Evolutionary conservation across 371 early-diverging fungal genomes (phyloP).

Genomic region (Circinella umbellata): DNA sequence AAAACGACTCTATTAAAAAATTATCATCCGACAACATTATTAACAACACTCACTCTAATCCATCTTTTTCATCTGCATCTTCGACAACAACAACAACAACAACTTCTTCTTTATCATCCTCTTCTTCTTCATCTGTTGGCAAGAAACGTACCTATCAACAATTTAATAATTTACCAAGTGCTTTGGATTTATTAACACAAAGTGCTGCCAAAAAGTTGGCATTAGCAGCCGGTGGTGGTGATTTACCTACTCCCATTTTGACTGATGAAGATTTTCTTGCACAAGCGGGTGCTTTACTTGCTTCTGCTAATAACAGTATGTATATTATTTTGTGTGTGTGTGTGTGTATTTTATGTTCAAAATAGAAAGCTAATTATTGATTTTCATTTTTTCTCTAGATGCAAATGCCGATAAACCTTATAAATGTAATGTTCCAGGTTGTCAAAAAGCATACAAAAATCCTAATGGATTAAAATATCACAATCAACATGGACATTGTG

Average conservation of each 20-base stretch:
- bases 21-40: no score
- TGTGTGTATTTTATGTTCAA: not conserved
- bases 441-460: conserved; percentile 98
- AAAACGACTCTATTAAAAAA: not conserved
- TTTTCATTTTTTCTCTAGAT: conserved; percentile 22
- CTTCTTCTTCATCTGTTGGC: conserved; percentile 17
- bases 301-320: conserved; percentile 42
- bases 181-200: conserved; percentile 49
- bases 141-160: conserved; percentile 48
- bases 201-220: conserved; percentile 53
- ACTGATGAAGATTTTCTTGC: conserved; percentile 56
- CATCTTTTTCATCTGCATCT: not conserved
- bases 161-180: conserved; percentile 27
- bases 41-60: not conserved
- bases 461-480: conserved; percentile 98
- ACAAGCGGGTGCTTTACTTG: conserved; percentile 53
- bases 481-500: conserved; percentile 84
- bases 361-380: not conserved
- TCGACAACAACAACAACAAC: conserved; percentile 2
- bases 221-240: conserved; percentile 28
- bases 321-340: conserved; percentile 2
- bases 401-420: conserved; percentile 72
- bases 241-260: conserved; percentile 33
- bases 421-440: conserved; percentile 88
- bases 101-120: not conserved